phyloP scores from a whole-genome alignment of 106 monocot species.

The Dendrobium huoshanense region DNA sequence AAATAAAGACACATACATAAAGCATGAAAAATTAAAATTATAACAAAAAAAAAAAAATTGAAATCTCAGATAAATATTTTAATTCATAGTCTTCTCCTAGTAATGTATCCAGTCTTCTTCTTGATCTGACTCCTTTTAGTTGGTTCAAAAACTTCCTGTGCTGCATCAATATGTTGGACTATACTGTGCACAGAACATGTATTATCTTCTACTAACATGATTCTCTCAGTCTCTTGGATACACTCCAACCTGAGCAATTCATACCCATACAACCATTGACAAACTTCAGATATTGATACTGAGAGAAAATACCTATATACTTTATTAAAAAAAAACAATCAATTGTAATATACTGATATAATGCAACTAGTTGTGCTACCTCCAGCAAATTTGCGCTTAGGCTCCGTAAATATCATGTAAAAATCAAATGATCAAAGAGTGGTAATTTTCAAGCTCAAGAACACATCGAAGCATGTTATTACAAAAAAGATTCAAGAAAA shows the following conservation, averaged over 20 bases:
- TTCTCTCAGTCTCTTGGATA: not conserved
- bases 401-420: not conserved
- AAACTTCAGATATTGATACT: not conserved
- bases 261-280: not conserved
- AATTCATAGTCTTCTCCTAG: too few species aligned
- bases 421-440: not conserved
- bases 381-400: not conserved
- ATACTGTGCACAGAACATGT: not conserved
- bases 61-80: too few species aligned
- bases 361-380: not conserved
- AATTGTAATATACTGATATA: not conserved
- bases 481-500: constrained; percentile 7
- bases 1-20: too few species aligned
- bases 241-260: not conserved
- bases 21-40: too few species aligned
- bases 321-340: not conserved
- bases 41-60: too few species aligned
- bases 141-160: too few species aligned
- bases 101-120: too few species aligned
- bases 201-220: not conserved
- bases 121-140: too few species aligned
- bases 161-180: not conserved
- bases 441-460: not conserved
- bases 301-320: not conserved
- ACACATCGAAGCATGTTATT: constrained; percentile 4